These are phyloP conservation scores for Trametes hirsuta DNA, from an alignment of 1,284 basidiomycete genomes.

Conservation along the genomic window DNA sequence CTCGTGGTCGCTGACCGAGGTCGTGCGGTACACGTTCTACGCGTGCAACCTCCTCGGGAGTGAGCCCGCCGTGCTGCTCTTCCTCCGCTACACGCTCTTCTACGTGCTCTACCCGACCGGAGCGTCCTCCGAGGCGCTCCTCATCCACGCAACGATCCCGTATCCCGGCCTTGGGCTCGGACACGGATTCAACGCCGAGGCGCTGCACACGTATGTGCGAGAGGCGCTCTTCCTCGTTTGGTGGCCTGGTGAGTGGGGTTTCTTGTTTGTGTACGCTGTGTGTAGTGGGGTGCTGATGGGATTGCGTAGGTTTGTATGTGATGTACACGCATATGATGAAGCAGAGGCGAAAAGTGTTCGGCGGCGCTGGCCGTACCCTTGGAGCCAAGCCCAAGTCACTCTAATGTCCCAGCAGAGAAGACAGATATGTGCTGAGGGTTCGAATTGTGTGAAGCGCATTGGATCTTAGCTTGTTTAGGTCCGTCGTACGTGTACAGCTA, in stretches of 20 bases:
- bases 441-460: background rate
- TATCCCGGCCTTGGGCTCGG: conserved; percentile 6
- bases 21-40: conserved; percentile 94
- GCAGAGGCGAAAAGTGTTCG: conserved; percentile 80
- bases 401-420: conserved; percentile 11
- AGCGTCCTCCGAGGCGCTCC: conserved; percentile 87
- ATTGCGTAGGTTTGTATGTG: conserved; percentile 70
- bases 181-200: conserved; percentile 41
- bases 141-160: conserved; percentile 80
- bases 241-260: conserved; percentile 79
- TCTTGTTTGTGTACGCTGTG: background rate
- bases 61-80: conserved; percentile 54
- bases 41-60: conserved; percentile 65
- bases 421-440: background rate
- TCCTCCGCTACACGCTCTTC: conserved; percentile 89
- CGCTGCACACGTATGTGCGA: conserved; percentile 55
- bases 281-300: conserved; percentile 7
- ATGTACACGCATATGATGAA: conserved; percentile 91
- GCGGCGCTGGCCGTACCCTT: conserved; percentile 37
- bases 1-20: conserved; percentile 93
- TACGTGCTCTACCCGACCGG: conserved; percentile 93
- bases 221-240: conserved; percentile 77
- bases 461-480: conserved; percentile 3
- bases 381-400: conserved; percentile 36
- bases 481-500: background rate